Conservation (phyloP, 1,139 yeast genomes). For the Protomyces inundatus region DNA sequence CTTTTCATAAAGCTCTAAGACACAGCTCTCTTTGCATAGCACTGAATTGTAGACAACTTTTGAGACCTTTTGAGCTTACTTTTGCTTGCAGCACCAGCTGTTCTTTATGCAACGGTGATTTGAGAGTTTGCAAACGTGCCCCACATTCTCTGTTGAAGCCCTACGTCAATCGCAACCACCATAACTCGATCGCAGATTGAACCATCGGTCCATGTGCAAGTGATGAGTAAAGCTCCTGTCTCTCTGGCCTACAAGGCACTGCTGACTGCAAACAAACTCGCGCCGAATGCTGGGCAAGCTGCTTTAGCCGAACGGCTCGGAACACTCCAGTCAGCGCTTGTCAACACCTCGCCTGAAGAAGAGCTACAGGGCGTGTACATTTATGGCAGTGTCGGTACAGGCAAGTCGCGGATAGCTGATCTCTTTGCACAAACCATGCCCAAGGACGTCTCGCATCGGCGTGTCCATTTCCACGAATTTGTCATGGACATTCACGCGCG, state of each 20-base stretch:
- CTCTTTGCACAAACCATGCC: conserved; percentile 82
- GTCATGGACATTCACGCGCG: conserved; percentile 92
- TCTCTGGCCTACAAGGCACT: conserved; percentile 3
- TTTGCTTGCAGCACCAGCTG: too few species aligned
- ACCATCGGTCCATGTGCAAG: too few species aligned
- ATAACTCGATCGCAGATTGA: too few species aligned
- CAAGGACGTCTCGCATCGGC: conserved; percentile 50
- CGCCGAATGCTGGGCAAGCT: conserved; percentile 5
- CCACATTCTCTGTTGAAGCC: too few species aligned
- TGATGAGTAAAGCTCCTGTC: conserved; percentile 5
- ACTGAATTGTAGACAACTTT: too few species aligned
- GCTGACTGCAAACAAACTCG: not conserved
- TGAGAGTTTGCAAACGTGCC: too few species aligned
- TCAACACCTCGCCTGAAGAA: not conserved
- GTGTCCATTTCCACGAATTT: conserved; percentile 92
- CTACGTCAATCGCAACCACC: too few species aligned
- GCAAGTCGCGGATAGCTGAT: conserved; percentile 97
- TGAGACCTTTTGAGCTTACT: too few species aligned
- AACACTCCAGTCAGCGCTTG: not conserved
- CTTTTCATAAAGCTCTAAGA: too few species aligned
- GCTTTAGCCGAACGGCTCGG: conserved; percentile 9
- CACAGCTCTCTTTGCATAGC: too few species aligned
- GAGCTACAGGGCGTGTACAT: conserved; percentile 65
- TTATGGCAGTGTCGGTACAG: conserved; percentile 97
- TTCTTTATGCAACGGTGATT: too few species aligned